Evolutionary conservation across 805 yeast genomes (phyloP).

Genomic region (Suhomyces sp.): DNA sequence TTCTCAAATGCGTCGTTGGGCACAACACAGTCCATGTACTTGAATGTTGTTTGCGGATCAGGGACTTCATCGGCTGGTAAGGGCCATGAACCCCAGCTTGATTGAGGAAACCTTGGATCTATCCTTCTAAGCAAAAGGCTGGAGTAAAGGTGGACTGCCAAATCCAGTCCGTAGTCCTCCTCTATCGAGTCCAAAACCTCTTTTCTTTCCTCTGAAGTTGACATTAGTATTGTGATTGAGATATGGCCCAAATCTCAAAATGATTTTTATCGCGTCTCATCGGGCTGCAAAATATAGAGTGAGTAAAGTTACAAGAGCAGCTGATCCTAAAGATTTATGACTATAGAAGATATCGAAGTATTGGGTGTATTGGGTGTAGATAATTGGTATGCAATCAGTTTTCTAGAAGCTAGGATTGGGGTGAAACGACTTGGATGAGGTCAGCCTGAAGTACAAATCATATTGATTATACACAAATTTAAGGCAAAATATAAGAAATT

Average conservation of each 20-base stretch:
- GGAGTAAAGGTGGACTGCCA: constrained; percentile 65
- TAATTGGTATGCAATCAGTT: neutral
- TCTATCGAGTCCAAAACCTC: constrained; percentile 40
- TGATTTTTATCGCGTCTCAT: neutral
- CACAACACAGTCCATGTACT: constrained; percentile 20
- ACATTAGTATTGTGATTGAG: neutral
- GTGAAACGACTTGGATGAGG: too few species aligned
- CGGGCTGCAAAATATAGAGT: neutral
- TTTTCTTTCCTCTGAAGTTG: constrained; percentile 15
- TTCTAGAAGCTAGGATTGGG: too few species aligned
- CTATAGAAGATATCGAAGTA: neutral
- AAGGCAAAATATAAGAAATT: neutral
- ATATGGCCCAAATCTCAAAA: neutral
- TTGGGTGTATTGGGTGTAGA: neutral
- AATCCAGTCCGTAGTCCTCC: constrained; percentile 49
- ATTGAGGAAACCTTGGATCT: constrained; percentile 34
- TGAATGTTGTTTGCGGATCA: constrained; percentile 26
- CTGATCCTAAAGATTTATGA: neutral
- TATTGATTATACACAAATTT: neutral
- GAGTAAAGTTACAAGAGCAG: neutral
- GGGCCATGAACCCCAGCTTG: constrained; percentile 64
- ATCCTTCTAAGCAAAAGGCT: constrained; percentile 43
- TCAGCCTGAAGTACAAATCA: neutral
- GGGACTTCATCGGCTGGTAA: constrained; percentile 33
- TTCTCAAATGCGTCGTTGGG: constrained; percentile 4